phyloP scores from a whole-genome alignment of 805 yeast genomes.

The Osmozyma mogii region DNA sequence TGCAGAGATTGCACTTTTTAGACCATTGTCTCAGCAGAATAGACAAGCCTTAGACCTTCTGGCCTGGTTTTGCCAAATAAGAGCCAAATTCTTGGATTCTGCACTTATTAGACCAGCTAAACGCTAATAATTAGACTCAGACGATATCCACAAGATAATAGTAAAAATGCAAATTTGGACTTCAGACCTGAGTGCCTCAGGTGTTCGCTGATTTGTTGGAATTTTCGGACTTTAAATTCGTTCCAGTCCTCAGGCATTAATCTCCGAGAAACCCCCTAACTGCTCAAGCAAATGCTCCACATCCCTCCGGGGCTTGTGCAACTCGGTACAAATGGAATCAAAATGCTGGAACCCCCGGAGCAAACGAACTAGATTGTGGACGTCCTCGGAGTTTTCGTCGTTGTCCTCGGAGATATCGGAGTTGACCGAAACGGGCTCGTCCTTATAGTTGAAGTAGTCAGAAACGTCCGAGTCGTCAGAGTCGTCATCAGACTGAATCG shows the following conservation, averaged over 20 bases:
- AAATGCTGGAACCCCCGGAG: conserved; percentile 46
- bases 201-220: too few species aligned
- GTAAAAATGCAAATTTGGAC: too few species aligned
- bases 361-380: conserved; percentile 33
- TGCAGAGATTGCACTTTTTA: too few species aligned
- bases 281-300: conserved; percentile 40
- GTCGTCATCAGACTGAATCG: conserved; percentile 11
- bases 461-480: conserved; percentile 8
- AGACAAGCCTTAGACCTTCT: too few species aligned
- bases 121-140: too few species aligned
- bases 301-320: conserved; percentile 47
- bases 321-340: conserved; percentile 65
- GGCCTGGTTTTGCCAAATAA: too few species aligned
- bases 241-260: conserved; percentile 26
- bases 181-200: too few species aligned
- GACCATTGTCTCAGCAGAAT: too few species aligned
- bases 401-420: conserved; percentile 2
- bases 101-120: too few species aligned
- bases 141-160: too few species aligned
- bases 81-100: too few species aligned
- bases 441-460: neutral
- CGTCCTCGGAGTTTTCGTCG: conserved; percentile 14
- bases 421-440: neutral
- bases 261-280: conserved; percentile 28
- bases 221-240: too few species aligned